A percentile compares a stretch with the other conserved stretches of the same genome.
Conservation (phyloP, 164 flowering plant species). For the Sextonia rubra region DNA sequence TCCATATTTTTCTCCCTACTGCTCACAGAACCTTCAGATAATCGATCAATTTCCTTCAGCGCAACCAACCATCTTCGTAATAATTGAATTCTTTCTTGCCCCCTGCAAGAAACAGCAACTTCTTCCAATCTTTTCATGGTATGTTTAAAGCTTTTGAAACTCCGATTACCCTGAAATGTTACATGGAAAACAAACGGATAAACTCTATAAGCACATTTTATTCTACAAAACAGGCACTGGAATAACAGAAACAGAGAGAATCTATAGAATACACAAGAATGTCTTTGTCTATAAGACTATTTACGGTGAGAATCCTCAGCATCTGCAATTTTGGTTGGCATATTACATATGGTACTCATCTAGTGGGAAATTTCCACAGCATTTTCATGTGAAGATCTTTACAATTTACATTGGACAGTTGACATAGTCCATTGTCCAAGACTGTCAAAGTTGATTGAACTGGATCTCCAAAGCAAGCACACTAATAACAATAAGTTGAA, state of each 20-base stretch:
- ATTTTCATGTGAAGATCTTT: too few relatives aligned
- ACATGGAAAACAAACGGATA: background rate
- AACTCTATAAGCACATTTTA: background rate
- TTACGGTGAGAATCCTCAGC: too few relatives aligned
- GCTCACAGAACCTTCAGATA: conserved; percentile 24
- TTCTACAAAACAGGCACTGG: background rate
- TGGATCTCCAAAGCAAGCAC: too few relatives aligned
- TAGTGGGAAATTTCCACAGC: too few relatives aligned
- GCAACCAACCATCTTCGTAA: conserved; percentile 81
- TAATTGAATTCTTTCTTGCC: conserved; percentile 73
- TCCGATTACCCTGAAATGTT: conserved; percentile 46
- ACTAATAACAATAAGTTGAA: too few relatives aligned
- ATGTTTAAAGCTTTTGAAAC: conserved; percentile 45
- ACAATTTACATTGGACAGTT: too few relatives aligned
- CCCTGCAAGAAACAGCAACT: conserved; percentile 72
- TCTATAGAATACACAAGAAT: background rate
- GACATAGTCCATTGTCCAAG: too few relatives aligned
- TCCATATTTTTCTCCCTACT: conserved; percentile 28
- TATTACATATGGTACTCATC: too few relatives aligned
- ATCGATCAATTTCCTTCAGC: conserved; percentile 62
- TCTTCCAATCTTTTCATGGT: conserved; percentile 77
- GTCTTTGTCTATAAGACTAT: too few relatives aligned
- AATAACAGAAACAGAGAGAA: background rate
- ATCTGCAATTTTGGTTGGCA: too few relatives aligned
- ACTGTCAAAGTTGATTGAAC: too few relatives aligned